Base-by-base conservation (phyloP, 1,284 basidiomycete species). In the Malassezia arunalokei region DNA sequence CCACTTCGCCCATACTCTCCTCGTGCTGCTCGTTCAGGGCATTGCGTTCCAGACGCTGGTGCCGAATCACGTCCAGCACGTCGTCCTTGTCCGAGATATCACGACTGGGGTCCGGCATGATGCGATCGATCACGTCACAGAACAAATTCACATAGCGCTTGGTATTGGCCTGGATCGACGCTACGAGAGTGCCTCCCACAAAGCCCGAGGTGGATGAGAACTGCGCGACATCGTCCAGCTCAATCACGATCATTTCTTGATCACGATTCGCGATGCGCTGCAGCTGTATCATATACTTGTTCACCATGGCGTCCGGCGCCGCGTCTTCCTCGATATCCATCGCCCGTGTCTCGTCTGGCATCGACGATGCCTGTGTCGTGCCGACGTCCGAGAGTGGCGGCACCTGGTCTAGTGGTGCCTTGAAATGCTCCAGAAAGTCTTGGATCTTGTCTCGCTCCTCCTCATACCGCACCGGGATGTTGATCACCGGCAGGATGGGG, bases 191-290 rank as follows among this genome's bases (percentile, higher is more conserved):
- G n/a, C 56, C 57, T 6, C 63, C 63, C 1, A 42, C 42, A 31
- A 43, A 41, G 28, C 52, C 52, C n/a, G 28, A 17, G n/a, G 47
- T 17, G 7, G 37, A 40, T n/a, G 35, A 37, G 27, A 44, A 49
- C 47, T 80, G 78, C 54, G 79, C 76, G 28, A 91, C 76, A 71
- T 91, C 87, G 69, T 88, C 85, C 29, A 91, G 74, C 59, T 88
- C 85, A 60, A 91, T 81, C 40, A 82, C 76, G 14, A 91, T 77
- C 79, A 84, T 84, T 60, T 87, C 81, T 70, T 90, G 86, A 56
- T 92, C 85, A 41, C 92, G 81, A 75, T 98, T 94, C 46, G 91
- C 87, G 57, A 98, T 85, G 48, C 80, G 80, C 84, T 91, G 86
- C 86, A 98, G 78, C 69, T 91, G 86, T 47, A 81, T 79, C 81